Base-by-base conservation (phyloP, 1,139 yeast species). In the Debaryomyces nepalensis region DNA sequence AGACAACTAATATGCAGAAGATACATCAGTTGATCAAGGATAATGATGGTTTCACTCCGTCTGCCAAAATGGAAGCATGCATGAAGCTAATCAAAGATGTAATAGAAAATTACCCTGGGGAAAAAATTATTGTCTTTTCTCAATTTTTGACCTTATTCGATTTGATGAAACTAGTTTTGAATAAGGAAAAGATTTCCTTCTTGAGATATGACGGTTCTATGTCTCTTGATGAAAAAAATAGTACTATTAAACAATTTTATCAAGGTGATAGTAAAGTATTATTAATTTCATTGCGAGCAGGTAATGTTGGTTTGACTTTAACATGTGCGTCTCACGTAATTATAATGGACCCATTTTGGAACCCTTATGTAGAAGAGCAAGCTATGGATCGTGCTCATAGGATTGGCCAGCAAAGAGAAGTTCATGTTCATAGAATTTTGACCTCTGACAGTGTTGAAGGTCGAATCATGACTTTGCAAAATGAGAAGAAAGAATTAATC, bases 301-400 rank as follows among this genome's bases (percentile, higher is more conserved):
- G 98, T 53, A 90, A 88, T 59, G 93, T 90, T 10, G 98, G 98
- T 5, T 73, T 91, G 48, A 91, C 97, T 0, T 72, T 91, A 50
- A 91, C 97, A 0, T 87, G 95, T 66, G 98, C 98, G 0, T 86
- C 89, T 31, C 97, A 89, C 60, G 95, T 91, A 8, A 80, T 91
- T 39, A 77, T 91, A 9, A 77, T 88, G 73, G 98, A 91, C 60
- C 97, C 97, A 11, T 91, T 89, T 59, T 91, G 98, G 98, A 91
- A 91, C 58, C 98, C 97, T 1, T 91, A 77, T 62, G 96, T 91
- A 3, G 98, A 91, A 63, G 96, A 87, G 37, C 98, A 91, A 65
- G 98, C 98, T 0, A 89, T 87, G 78, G 97, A 89, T 61, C 79
- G 99, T 51, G 95, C 95, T 5, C 93, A 93, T 65, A 79, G 99